Evolutionary conservation across 192 early-diverging fungal species (phyloP).

Genomic region (Umbelopsis sp.): DNA sequence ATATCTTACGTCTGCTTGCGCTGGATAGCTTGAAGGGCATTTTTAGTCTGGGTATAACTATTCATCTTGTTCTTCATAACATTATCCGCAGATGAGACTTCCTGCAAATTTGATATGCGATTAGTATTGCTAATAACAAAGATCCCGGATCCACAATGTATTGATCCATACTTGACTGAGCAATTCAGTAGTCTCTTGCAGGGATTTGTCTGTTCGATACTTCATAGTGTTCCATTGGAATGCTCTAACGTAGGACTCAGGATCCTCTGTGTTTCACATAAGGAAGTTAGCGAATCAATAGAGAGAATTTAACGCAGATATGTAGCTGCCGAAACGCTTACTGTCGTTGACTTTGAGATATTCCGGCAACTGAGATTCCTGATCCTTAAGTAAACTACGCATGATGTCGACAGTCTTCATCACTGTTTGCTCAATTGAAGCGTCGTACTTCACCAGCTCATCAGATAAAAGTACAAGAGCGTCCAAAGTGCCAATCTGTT

Average conservation of each 20-base stretch:
- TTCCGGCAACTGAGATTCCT: slow-evolving; percentile 56
- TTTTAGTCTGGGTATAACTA: slow-evolving; percentile 84
- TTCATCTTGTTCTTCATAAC: slow-evolving; percentile 91
- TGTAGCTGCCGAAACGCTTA: slow-evolving; percentile 43
- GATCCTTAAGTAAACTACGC: slow-evolving; percentile 67
- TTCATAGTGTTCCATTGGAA: slow-evolving; percentile 98
- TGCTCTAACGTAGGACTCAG: slow-evolving; percentile 83
- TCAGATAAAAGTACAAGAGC: slow-evolving; percentile 92
- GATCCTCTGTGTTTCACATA: slow-evolving; percentile 59
- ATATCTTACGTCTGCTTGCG: slow-evolving; percentile 76
- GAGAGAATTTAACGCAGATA: not conserved
- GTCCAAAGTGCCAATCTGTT: slow-evolving; percentile 96
- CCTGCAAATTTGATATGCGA: slow-evolving; percentile 50
- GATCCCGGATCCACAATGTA: not conserved
- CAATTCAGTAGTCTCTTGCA: slow-evolving; percentile 80
- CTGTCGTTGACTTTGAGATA: slow-evolving; percentile 82
- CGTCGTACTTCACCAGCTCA: slow-evolving; percentile 88
- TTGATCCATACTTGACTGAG: slow-evolving; percentile 68
- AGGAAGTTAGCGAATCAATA: slow-evolving; percentile 14
- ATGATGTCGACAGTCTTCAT: slow-evolving; percentile 89
- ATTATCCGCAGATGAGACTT: slow-evolving; percentile 85
- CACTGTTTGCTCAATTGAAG: slow-evolving; percentile 69
- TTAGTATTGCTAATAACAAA: not conserved
- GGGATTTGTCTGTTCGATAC: slow-evolving; percentile 91
- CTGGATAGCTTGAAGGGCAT: slow-evolving; percentile 77